Evolutionary conservation across 192 early-diverging fungal species (phyloP).

Genomic region (Mortierella alpina): DNA sequence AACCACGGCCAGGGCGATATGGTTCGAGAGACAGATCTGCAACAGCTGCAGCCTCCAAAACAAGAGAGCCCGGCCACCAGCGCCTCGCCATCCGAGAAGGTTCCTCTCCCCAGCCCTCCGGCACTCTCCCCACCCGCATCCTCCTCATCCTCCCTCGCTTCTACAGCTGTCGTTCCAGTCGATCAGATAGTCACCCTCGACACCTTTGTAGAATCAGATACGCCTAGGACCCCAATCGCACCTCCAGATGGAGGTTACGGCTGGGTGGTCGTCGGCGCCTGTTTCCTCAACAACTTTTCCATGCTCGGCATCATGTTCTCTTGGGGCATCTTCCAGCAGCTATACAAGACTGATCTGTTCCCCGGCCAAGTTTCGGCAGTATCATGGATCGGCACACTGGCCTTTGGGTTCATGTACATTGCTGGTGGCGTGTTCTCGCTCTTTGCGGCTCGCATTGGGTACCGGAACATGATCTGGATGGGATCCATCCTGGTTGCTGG

Average conservation of each 20-base stretch:
- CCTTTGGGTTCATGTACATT: conserved; percentile 48
- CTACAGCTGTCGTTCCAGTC: background rate
- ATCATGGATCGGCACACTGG: conserved; percentile 57
- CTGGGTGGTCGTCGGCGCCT: conserved; percentile 56
- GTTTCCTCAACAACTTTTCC: conserved; percentile 53
- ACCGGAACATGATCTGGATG: conserved; percentile 34
- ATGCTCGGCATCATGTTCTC: conserved; percentile 62
- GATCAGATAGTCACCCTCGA: background rate
- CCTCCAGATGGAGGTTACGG: conserved; percentile 59
- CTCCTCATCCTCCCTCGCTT: background rate
- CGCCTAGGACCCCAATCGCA: background rate
- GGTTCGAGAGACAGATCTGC: too few species aligned
- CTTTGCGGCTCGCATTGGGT: conserved; percentile 47
- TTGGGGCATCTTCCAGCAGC: conserved; percentile 61
- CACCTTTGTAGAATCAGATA: background rate
- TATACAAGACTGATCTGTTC: conserved; percentile 56
- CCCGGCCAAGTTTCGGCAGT: conserved; percentile 50
- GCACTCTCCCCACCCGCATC: background rate
- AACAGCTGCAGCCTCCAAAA: background rate
- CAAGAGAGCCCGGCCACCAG: background rate
- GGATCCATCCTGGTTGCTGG: conserved; percentile 37
- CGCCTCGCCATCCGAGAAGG: background rate
- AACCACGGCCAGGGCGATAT: too few species aligned
- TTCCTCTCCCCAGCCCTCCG: background rate
- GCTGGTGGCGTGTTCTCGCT: conserved; percentile 30